These are phyloP conservation scores for Hawksworthiomyces lignivorus DNA, from an alignment of 2,329 filamentous ascomycete species.

Conservation along the genomic window DNA sequence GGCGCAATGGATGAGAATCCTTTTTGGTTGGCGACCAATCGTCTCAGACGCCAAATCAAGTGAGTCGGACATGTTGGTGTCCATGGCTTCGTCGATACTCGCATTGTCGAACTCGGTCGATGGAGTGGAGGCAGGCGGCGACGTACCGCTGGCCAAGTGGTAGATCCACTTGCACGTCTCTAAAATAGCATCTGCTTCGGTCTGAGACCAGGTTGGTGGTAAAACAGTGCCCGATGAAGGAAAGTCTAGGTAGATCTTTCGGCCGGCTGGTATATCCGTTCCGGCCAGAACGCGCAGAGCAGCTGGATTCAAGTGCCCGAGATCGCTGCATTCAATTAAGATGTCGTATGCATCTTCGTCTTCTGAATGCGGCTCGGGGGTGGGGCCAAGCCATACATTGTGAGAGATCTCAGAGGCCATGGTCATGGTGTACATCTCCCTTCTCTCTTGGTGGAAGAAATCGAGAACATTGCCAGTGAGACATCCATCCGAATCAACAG, in stretches of 20 bases:
- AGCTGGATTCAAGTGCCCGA: conserved; percentile 67
- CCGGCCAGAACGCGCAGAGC: conserved; percentile 57
- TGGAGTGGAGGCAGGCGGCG: conserved; percentile 23
- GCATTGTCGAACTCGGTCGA: conserved; percentile 22
- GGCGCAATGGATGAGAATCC: conserved; percentile 82
- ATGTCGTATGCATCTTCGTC: conserved; percentile 67
- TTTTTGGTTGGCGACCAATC: conserved; percentile 39
- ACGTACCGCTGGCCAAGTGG: conserved; percentile 63
- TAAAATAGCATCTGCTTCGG: conserved; percentile 75
- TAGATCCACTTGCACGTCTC: conserved; percentile 89
- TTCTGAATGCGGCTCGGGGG: conserved; percentile 58
- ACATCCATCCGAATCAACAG: conserved; percentile 63
- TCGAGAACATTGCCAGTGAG: conserved; percentile 75
- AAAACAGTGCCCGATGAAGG: conserved; percentile 91
- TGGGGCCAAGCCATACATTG: conserved; percentile 87
- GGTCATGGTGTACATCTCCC: conserved; percentile 93
- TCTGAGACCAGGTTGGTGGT: conserved; percentile 73
- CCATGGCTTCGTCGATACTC: conserved; percentile 39
- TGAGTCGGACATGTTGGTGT: conserved; percentile 41
- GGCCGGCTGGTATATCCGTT: conserved; percentile 35
- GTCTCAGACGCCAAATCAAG: conserved; percentile 8
- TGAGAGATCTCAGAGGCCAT: conserved; percentile 77
- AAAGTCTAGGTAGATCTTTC: conserved; percentile 58
- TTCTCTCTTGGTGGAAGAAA: conserved; percentile 80
- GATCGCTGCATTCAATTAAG: conserved; percentile 80